phyloP scores from a whole-genome alignment of 2,329 filamentous ascomycete species.

The Whalleya microplaca region DNA sequence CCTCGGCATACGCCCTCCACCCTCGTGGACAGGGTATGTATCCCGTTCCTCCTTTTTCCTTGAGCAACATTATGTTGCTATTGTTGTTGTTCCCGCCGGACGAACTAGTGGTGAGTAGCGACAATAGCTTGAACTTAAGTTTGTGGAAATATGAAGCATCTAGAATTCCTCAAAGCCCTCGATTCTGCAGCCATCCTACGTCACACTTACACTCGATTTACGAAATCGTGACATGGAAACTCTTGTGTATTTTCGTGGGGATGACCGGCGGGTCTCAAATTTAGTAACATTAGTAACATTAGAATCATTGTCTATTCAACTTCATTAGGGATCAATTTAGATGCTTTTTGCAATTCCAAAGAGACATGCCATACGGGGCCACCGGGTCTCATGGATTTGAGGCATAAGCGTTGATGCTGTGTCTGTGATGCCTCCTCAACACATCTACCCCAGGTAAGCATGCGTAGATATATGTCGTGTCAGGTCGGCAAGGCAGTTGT shows the following conservation, averaged over 20 bases:
- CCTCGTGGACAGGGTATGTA: not conserved
- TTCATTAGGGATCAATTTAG: not conserved
- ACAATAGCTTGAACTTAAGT: not conserved
- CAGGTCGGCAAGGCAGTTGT: constrained; percentile 22
- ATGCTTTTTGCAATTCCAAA: not conserved
- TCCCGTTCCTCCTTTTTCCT: not conserved
- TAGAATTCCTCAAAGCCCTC: constrained; percentile 5
- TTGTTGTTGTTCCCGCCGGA: not conserved
- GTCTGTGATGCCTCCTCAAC: not conserved
- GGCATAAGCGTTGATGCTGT: not conserved
- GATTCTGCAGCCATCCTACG: constrained; percentile 7
- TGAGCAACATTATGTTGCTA: not conserved
- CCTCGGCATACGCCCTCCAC: constrained; percentile 1
- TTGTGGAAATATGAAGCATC: constrained; percentile 5
- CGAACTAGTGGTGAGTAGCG: not conserved
- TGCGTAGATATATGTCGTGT: constrained; percentile 14
- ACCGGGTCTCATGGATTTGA: not conserved
- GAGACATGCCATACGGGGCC: not conserved
- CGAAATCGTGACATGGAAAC: constrained; percentile 8
- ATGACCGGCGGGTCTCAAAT: too few species aligned
- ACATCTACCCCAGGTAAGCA: not conserved
- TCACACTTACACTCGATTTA: constrained; percentile 20
- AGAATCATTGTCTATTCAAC: too few species aligned
- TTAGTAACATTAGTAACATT: too few species aligned
- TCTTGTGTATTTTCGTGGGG: not conserved